Evolutionary conservation across 441 rosid genomes (phyloP).

Genomic region (Jatropha multifida): DNA sequence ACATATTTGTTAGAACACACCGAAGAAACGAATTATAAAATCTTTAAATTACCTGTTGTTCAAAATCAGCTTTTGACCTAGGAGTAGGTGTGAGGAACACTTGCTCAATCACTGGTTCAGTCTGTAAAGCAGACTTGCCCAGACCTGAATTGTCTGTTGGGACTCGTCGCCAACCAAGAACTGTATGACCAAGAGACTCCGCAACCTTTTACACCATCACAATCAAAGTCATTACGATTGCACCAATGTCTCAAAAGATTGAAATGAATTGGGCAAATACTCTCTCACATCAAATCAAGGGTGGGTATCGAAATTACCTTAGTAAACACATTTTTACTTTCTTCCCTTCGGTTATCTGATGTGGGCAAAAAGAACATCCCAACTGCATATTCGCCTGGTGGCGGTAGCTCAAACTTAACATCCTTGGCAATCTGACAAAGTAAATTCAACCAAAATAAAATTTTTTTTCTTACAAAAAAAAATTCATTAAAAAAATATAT

Average conservation of each 20-base stretch:
- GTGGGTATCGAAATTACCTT: conserved; percentile 48
- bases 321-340: conserved; percentile 85
- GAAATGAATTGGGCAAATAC: no score
- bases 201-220: conserved; percentile 59
- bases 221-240: not conserved
- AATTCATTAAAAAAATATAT: no score
- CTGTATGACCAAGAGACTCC: conserved; percentile 93
- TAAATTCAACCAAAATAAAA: not conserved
- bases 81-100: conserved; percentile 82
- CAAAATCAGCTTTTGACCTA: conserved; percentile 80
- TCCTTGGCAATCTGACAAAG: conserved; percentile 58
- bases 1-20: not conserved
- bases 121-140: conserved; percentile 86
- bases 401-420: conserved; percentile 79
- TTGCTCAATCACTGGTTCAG: conserved; percentile 96
- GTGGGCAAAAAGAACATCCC: conserved; percentile 99
- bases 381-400: conserved; percentile 86
- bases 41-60: conserved; percentile 69
- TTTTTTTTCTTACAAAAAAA: no score
- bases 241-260: not conserved
- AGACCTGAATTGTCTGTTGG: conserved; percentile 88
- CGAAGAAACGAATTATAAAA: no score
- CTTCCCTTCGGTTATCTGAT: conserved; percentile 65
- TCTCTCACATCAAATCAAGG: not conserved
- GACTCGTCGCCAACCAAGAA: conserved; percentile 95